These are phyloP conservation scores for Chlorella sp. DNA, from an alignment of 139 green algal species.

Conservation along the genomic window DNA sequence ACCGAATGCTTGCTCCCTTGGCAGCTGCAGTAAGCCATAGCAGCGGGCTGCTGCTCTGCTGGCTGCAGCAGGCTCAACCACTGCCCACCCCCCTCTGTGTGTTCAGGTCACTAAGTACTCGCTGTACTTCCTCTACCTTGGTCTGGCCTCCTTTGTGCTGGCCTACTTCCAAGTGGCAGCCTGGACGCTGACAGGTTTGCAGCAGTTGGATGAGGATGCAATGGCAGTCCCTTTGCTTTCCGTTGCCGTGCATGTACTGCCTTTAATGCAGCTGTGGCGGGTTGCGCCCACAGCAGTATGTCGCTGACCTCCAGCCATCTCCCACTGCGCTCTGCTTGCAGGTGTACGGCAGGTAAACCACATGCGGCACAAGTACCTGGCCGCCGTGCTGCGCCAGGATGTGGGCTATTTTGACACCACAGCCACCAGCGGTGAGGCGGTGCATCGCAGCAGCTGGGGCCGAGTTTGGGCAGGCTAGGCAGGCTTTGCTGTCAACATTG, in stretches of 20 bases:
- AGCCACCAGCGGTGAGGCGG: slow-evolving; percentile 54
- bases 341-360: slow-evolving; percentile 39
- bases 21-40: too few species aligned
- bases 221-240: too few species aligned
- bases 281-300: too few species aligned
- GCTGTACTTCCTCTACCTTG: slow-evolving; percentile 79
- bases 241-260: too few species aligned
- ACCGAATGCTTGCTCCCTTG: not conserved
- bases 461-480: too few species aligned
- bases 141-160: slow-evolving; percentile 50
- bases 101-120: slow-evolving; percentile 5
- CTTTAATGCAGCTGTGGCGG: too few species aligned
- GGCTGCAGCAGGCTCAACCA: too few species aligned
- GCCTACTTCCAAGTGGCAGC: slow-evolving; percentile 60
- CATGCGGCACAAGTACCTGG: slow-evolving; percentile 63
- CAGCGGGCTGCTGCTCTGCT: too few species aligned
- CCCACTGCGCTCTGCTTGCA: not conserved
- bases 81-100: not conserved
- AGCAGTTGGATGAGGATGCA: too few species aligned
- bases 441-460: too few species aligned
- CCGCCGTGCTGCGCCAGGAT: slow-evolving; percentile 83
- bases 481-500: too few species aligned
- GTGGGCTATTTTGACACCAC: slow-evolving; percentile 86
- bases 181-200: slow-evolving; percentile 55
- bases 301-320: too few species aligned